Percentiles rank a stretch among this genome's conserved stretches.
Evolutionary conservation across 805 yeast genomes (phyloP).

Genomic region (Metschnikowia chrysomelidarum): DNA sequence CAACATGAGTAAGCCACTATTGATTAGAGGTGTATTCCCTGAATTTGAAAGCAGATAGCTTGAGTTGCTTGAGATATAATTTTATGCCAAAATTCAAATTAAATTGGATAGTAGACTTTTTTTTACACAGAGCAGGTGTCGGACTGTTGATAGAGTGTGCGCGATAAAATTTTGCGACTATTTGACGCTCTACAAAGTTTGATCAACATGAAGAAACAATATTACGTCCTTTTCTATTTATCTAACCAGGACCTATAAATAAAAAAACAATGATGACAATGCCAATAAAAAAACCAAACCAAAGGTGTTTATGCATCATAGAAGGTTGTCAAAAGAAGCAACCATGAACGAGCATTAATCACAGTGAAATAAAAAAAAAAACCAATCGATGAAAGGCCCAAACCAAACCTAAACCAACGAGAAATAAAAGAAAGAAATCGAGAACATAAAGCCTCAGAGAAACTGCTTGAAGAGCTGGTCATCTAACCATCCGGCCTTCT

Average conservation of each 20-base stretch:
- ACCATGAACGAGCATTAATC: conserved; percentile 1
- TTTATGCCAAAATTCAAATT: no score
- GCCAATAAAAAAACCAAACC: not conserved
- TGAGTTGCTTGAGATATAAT: no score
- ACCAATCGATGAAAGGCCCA: conserved; percentile 5
- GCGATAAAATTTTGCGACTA: no score
- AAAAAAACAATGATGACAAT: not conserved
- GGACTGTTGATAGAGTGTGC: no score
- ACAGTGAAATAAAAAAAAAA: conserved; percentile 9
- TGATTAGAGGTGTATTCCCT: no score
- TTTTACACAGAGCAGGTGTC: not conserved
- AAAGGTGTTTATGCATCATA: not conserved
- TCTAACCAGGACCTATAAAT: conserved; percentile 7
- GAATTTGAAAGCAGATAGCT: no score
- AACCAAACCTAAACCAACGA: conserved; percentile 6
- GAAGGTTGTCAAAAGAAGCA: not conserved
- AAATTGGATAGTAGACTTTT: not conserved
- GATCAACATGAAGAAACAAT: no score
- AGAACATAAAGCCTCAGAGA: conserved; percentile 8
- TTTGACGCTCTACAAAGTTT: no score
- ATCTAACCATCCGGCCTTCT: conserved; percentile 87
- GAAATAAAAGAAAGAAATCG: conserved; percentile 1
- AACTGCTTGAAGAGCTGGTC: conserved; percentile 57
- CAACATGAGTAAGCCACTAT: no score
- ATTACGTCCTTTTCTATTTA: conserved; percentile 3